Conservation (phyloP, 140 eudicot genomes). For the Flaveria floridana region DNA sequence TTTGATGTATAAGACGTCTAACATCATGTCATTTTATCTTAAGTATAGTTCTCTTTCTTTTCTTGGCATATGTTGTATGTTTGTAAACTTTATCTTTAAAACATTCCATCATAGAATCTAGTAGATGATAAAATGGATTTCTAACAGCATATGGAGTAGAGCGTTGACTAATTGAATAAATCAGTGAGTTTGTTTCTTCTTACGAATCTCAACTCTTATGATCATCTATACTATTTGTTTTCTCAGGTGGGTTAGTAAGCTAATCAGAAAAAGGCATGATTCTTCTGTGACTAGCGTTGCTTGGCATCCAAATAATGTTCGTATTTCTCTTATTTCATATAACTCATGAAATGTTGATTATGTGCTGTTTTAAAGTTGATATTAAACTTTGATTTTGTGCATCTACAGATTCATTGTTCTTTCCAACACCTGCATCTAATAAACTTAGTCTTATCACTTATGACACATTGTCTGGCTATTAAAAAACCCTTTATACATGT, state of each 20-base stretch:
- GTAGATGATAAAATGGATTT: slow-evolving; percentile 21
- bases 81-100: slow-evolving; percentile 5
- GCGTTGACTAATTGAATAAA: slow-evolving; percentile 21
- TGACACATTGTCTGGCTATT: slow-evolving; percentile 23
- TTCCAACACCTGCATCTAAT: slow-evolving; percentile 26
- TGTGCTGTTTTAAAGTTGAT: slow-evolving; percentile 11
- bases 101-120: slow-evolving; percentile 10
- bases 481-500: not conserved
- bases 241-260: slow-evolving; percentile 99
- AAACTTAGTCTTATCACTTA: slow-evolving; percentile 8
- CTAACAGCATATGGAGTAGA: slow-evolving; percentile 3
- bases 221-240: slow-evolving; percentile 18
- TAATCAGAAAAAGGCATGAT: slow-evolving; percentile 88
- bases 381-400: slow-evolving; percentile 16
- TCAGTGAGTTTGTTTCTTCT: slow-evolving; percentile 17
- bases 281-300: slow-evolving; percentile 97
- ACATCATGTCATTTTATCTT: slow-evolving; percentile 6
- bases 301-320: slow-evolving; percentile 96
- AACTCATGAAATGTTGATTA: slow-evolving; percentile 7
- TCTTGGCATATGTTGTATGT: slow-evolving; percentile 16
- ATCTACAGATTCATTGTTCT: not conserved
- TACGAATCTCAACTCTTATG: slow-evolving; percentile 2
- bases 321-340: slow-evolving; percentile 26
- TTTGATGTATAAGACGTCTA: not conserved
- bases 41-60: not conserved